phyloP scores from a whole-genome alignment of 345 rosid species.

The Eucalyptus erythrocorys region DNA sequence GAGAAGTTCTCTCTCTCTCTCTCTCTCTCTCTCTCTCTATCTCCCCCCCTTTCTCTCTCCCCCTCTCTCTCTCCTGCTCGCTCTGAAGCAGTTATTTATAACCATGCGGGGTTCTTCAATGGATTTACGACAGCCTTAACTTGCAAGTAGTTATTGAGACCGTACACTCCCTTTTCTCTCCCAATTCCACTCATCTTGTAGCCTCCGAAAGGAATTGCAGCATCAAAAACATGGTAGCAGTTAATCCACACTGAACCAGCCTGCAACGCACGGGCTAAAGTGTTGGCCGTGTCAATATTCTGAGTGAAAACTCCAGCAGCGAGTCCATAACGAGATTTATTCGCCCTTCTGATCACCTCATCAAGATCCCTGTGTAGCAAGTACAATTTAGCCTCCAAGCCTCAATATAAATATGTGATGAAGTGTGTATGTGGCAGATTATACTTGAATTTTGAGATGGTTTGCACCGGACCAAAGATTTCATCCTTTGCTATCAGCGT shows the following conservation, averaged over 20 bases:
- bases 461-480: constrained; percentile 96
- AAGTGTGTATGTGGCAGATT: not conserved
- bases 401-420: not conserved
- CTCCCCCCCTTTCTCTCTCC: not conserved
- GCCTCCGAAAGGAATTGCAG: constrained; percentile 87
- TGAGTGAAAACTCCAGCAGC: constrained; percentile 86
- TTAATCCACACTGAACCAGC: constrained; percentile 80
- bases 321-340: constrained; percentile 44
- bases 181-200: constrained; percentile 92
- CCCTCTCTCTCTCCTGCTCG: not conserved
- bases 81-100: constrained; percentile 6
- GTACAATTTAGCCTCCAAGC: not conserved
- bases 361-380: constrained; percentile 39
- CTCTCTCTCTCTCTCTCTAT: not conserved
- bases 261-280: constrained; percentile 45
- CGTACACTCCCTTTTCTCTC: constrained; percentile 76
- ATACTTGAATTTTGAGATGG: constrained; percentile 80
- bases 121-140: constrained; percentile 86
- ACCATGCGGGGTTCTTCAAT: constrained; percentile 83
- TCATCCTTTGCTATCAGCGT: constrained; percentile 91
- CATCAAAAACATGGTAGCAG: constrained; percentile 72
- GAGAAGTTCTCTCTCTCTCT: not conserved
- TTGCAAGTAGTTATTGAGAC: constrained; percentile 77
- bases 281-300: constrained; percentile 64
- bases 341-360: constrained; percentile 65